A percentile compares a stretch with the other conserved stretches of the same genome.
These are phyloP conservation scores for Arachnopeziza araneosa DNA, from an alignment of 2,329 filamentous ascomycete species.

Conservation along the genomic window DNA sequence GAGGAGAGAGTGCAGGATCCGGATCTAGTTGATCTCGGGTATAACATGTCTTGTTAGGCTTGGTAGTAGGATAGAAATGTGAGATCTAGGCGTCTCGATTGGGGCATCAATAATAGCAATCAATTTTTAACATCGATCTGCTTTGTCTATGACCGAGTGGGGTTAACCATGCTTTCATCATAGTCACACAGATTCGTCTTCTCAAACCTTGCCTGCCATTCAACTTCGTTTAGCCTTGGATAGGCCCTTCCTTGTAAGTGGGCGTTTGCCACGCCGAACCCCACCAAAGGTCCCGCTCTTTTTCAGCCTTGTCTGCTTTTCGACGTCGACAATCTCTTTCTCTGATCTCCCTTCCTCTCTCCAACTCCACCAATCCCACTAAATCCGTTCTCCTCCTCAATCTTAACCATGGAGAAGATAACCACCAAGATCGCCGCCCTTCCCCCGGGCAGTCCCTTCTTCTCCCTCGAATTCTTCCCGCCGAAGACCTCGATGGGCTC, in stretches of 20 bases:
- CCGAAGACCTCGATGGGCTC: slow-evolving; percentile 96
- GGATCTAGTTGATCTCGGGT: slow-evolving; percentile 20
- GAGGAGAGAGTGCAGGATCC: slow-evolving; percentile 4
- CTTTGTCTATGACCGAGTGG: no score
- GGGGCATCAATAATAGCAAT: no score
- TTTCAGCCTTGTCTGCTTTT: background rate
- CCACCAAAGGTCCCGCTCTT: background rate
- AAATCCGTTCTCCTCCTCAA: background rate
- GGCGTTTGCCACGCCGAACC: background rate
- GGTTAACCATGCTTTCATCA: background rate
- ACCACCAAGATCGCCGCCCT: slow-evolving; percentile 92
- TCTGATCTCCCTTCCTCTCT: background rate
- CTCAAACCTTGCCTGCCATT: background rate
- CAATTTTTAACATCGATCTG: no score
- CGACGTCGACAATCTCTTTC: background rate
- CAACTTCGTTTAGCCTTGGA: background rate
- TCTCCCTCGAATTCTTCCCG: slow-evolving; percentile 98
- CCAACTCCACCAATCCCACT: background rate
- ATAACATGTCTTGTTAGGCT: slow-evolving; percentile 21
- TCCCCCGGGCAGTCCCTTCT: slow-evolving; percentile 75
- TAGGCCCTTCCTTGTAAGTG: background rate
- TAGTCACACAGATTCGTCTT: background rate
- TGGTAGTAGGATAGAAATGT: background rate
- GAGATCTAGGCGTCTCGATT: no score
- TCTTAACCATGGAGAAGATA: slow-evolving; percentile 59